Base-by-base conservation (phyloP, 1,284 basidiomycete genomes). In the Ceratobasidium sp. region DNA sequence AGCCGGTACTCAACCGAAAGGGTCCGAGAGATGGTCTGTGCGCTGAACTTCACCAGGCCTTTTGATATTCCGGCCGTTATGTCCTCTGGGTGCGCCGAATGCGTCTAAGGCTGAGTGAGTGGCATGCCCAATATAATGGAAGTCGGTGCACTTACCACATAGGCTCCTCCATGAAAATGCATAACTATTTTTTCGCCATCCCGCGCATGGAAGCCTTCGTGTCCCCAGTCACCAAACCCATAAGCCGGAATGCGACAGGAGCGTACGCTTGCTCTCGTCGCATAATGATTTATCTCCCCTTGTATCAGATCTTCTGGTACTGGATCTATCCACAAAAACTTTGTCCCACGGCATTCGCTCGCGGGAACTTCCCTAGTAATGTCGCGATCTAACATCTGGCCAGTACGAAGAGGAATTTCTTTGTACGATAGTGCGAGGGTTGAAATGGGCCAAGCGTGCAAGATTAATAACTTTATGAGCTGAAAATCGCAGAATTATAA, bases 301-400 rank as follows among this genome's bases (percentile, higher is more conserved):
- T 83, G 85, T 56, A 92, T 82, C 23, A 90, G 83, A n/a, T 84
- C 78, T 3, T 87, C 82, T 2, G 88, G 86, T 20, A 84, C 85
- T 2, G 87, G 85, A 4, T 88, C 85, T 42, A 91, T 86, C 90
- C 90, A 91, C 15, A 91, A 84, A 42, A 88, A 88, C 79, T 88
- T 86, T n/a, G 86, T 84, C 40, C 84, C 85, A 40, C 78, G 42
- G 49, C 87, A 85, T 13, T 87, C 84, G 2, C 83, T 82, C 60
- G 55, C 71, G 39, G 58, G 79, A 39, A 51, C 70, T 28, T 63
- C 67, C 44, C 49, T 77, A 44, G 13, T 73, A 39, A 64, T 77
- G 67, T 78, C 69, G 40, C 77, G 55, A 39, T 68, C 44, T 20
- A 75, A 46, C 39, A 60, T 44, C 26, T 64, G 53, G 20, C 58